Evolutionary conservation across 2,329 filamentous ascomycete species (phyloP).

Genomic region (Botrytis deweyae): DNA sequence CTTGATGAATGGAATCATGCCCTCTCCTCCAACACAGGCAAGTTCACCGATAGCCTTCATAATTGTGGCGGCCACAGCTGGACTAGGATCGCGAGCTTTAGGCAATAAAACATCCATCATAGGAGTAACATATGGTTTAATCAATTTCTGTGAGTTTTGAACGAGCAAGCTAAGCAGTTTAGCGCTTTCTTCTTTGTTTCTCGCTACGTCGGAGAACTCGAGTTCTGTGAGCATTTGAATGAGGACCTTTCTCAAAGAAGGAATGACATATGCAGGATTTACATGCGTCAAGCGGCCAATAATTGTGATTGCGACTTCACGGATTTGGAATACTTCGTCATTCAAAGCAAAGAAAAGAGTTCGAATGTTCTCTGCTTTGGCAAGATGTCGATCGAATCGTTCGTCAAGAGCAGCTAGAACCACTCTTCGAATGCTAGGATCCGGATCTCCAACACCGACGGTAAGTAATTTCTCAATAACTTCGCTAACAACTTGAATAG

Average conservation of each 20-base stretch:
- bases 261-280: slow-evolving; percentile 97
- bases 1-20: slow-evolving; percentile 90
- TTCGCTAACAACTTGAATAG: slow-evolving; percentile 94
- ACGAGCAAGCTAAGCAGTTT: slow-evolving; percentile 90
- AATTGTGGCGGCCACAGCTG: slow-evolving; percentile 91
- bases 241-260: slow-evolving; percentile 88
- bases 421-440: slow-evolving; percentile 82
- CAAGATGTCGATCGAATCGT: slow-evolving; percentile 94
- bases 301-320: slow-evolving; percentile 93
- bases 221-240: slow-evolving; percentile 96
- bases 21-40: slow-evolving; percentile 87
- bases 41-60: slow-evolving; percentile 92
- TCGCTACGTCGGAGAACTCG: slow-evolving; percentile 89
- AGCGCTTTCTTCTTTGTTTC: slow-evolving; percentile 95
- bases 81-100: slow-evolving; percentile 80
- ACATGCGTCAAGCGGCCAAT: slow-evolving; percentile 88
- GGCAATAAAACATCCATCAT: slow-evolving; percentile 95
- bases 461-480: slow-evolving; percentile 96
- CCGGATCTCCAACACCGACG: slow-evolving; percentile 88
- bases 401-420: slow-evolving; percentile 87
- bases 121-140: slow-evolving; percentile 94
- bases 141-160: slow-evolving; percentile 85
- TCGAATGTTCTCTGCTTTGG: slow-evolving; percentile 94
- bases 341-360: slow-evolving; percentile 94
- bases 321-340: slow-evolving; percentile 87